Conservation (phyloP, 164 flowering plant species). For the Vitis riparia region DNA sequence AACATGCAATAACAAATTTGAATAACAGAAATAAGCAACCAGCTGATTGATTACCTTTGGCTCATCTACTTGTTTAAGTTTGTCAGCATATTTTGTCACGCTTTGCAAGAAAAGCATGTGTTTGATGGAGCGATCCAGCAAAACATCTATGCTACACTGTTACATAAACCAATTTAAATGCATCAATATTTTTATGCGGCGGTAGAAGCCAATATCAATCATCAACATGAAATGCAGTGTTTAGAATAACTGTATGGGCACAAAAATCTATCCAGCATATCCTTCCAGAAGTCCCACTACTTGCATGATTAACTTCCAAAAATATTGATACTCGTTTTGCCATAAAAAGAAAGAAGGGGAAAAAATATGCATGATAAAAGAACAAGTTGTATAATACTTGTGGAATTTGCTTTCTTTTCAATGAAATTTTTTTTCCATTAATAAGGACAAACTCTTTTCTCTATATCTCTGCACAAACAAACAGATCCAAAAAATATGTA, state of each 20-base stretch:
- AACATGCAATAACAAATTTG: neutral
- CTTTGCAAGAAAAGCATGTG: constrained; percentile 85
- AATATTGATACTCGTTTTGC: no score
- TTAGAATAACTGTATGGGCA: neutral
- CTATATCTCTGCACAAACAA: neutral
- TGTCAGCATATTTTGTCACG: constrained; percentile 63
- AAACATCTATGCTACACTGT: constrained; percentile 86
- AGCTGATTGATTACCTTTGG: constrained; percentile 47
- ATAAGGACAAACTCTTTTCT: neutral
- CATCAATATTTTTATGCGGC: neutral
- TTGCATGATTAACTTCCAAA: neutral
- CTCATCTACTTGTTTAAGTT: constrained; percentile 54
- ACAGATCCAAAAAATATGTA: constrained; percentile 17
- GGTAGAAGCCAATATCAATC: neutral
- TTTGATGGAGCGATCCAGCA: constrained; percentile 77
- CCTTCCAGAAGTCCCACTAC: neutral
- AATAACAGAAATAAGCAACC: neutral
- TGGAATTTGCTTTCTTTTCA: no score
- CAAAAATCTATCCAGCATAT: neutral
- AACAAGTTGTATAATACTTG: no score
- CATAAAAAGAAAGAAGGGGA: no score
- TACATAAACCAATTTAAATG: constrained; percentile 15
- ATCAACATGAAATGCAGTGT: neutral
- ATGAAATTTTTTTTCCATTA: neutral
- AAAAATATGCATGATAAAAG: no score